A percentile compares a stretch with the other conserved stretches of the same genome.
Evolutionary conservation across 179 eudicot genomes (phyloP).

Genomic region (Carnegiea gigantea): DNA sequence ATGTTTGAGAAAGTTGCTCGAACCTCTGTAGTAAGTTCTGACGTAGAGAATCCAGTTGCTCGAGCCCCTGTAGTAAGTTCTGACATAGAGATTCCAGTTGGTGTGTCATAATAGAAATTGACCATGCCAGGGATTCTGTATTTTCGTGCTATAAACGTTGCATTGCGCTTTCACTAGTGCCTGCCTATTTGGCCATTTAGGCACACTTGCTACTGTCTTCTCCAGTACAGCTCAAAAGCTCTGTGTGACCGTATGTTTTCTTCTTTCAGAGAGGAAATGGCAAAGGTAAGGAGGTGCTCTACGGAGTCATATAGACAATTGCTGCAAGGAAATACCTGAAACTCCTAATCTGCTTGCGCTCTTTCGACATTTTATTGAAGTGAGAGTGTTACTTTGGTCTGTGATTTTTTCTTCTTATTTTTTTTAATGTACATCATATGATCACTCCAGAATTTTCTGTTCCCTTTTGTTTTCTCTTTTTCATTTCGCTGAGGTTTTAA

Average conservation of each 20-base stretch:
- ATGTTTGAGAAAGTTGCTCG: no score
- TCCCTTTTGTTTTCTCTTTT: not conserved
- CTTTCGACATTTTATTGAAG: constrained; percentile 12
- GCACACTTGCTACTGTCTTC: no score
- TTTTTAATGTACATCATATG: constrained; percentile 32
- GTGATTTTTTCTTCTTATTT: constrained; percentile 16
- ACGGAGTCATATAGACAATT: not conserved
- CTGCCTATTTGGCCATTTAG: no score
- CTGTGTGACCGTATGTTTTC: constrained; percentile 8
- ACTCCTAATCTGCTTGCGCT: constrained; percentile 2
- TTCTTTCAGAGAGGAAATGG: constrained; percentile 70
- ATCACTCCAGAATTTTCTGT: constrained; percentile 16
- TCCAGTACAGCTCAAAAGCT: not conserved
- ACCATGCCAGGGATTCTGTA: no score
- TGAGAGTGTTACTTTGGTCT: constrained; percentile 33
- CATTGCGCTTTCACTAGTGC: no score
- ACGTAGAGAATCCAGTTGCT: no score
- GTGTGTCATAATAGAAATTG: no score
- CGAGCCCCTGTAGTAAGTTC: no score
- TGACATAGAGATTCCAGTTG: no score
- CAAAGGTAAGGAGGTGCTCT: constrained; percentile 46
- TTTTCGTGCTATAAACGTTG: no score
- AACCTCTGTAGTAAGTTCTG: no score
- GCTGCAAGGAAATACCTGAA: constrained; percentile 1
- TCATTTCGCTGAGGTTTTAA: constrained; percentile 15